A percentile compares a stretch with the other conserved stretches of the same genome.
Evolutionary conservation across 2,329 filamentous ascomycete genomes (phyloP).

Genomic region (Plectosphaerella cucumerina): DNA sequence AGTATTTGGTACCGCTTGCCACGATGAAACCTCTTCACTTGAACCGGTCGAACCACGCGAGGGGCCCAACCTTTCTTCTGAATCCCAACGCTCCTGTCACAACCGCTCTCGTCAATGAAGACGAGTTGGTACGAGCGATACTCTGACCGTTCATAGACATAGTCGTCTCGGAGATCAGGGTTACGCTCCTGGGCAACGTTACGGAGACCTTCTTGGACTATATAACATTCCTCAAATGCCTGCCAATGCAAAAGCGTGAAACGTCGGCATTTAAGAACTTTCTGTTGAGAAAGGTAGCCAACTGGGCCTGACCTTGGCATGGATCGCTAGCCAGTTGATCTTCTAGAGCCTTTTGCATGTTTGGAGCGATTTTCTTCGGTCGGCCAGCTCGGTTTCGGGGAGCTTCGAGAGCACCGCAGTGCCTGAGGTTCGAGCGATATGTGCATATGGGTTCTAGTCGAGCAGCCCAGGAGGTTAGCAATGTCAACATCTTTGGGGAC

Average conservation of each 20-base stretch:
- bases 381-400: no score
- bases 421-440: no score
- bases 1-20: constrained; percentile 18
- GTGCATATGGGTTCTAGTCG: no score
- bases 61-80: constrained; percentile 28
- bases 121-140: background rate
- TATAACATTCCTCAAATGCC: background rate
- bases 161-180: background rate
- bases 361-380: no score
- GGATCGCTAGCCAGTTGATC: background rate
- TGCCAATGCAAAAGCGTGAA: background rate
- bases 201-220: background rate
- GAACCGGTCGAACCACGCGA: constrained; percentile 17
- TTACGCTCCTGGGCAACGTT: background rate
- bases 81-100: constrained; percentile 19
- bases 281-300: background rate
- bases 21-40: constrained; percentile 17
- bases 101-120: background rate
- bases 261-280: background rate
- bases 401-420: no score
- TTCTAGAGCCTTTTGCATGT: background rate
- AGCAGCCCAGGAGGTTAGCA: no score
- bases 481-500: no score
- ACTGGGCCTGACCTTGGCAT: background rate
- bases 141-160: background rate